These are phyloP conservation scores for Xerocomus potaroensis DNA, from an alignment of 768 basidiomycete genomes.

Conservation along the genomic window DNA sequence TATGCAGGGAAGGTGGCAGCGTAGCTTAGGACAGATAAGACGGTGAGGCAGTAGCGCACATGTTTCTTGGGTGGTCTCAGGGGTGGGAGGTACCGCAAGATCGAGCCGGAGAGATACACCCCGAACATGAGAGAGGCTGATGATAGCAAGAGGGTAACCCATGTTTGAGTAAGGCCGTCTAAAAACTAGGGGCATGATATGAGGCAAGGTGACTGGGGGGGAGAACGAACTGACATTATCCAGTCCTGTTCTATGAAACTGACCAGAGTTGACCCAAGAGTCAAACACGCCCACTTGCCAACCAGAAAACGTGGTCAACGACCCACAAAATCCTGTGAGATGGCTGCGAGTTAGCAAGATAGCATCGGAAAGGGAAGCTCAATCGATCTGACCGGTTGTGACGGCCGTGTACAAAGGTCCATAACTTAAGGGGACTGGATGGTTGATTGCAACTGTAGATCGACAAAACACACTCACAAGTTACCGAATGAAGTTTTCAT, in stretches of 20 bases:
- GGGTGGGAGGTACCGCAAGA: conserved; percentile 40
- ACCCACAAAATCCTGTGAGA: conserved; percentile 82
- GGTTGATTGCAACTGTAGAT: conserved; percentile 5
- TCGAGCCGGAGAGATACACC: conserved; percentile 47
- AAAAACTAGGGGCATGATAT: conserved; percentile 54
- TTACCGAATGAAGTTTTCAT: conserved; percentile 68
- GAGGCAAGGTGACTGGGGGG: background rate
- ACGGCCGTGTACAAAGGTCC: conserved; percentile 83
- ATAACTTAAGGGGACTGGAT: conserved; percentile 49
- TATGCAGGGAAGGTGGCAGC: conserved; percentile 74
- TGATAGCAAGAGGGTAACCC: conserved; percentile 75
- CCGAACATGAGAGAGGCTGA: conserved; percentile 79
- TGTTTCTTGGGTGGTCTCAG: conserved; percentile 39
- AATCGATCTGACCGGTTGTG: conserved; percentile 62
- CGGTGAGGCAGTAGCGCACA: conserved; percentile 48
- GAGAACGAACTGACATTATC: conserved; percentile 53
- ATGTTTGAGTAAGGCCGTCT: conserved; percentile 77
- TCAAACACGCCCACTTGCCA: conserved; percentile 90
- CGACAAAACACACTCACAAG: conserved; percentile 53
- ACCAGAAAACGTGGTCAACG: conserved; percentile 91
- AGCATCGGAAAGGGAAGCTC: background rate
- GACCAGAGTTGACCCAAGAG: conserved; percentile 72
- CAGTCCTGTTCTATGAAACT: conserved; percentile 57
- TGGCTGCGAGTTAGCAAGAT: background rate
- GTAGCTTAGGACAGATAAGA: conserved; percentile 62